Conservation (phyloP, 129 eudicot species). For the Escallonia herrerae region DNA sequence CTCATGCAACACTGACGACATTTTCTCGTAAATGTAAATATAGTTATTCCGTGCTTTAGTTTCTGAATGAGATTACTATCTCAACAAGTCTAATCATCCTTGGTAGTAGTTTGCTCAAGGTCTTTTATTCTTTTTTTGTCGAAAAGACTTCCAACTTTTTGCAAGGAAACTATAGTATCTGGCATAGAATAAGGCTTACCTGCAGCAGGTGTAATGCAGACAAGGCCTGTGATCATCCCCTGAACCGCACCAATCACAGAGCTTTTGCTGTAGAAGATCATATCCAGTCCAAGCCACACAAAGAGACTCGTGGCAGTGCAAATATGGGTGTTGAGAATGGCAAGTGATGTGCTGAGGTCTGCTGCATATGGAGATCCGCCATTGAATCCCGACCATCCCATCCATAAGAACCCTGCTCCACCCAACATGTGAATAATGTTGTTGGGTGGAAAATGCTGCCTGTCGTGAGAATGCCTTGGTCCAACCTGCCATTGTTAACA, state of each 20-base stretch:
- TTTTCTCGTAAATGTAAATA: too few species aligned
- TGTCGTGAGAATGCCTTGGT: slow-evolving; percentile 54
- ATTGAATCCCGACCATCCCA: slow-evolving; percentile 82
- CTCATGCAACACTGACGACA: too few species aligned
- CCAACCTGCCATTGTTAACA: slow-evolving; percentile 45
- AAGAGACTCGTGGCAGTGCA: slow-evolving; percentile 78
- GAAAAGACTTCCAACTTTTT: background rate
- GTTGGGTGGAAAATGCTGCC: slow-evolving; percentile 79
- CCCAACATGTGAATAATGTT: slow-evolving; percentile 73
- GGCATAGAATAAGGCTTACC: slow-evolving; percentile 19
- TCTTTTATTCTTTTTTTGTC: too few species aligned
- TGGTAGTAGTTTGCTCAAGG: too few species aligned
- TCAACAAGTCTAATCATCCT: too few species aligned
- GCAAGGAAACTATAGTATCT: background rate
- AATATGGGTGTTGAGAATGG: slow-evolving; percentile 61
- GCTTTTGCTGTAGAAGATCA: slow-evolving; percentile 49
- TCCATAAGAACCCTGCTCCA: slow-evolving; percentile 86
- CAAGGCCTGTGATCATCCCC: slow-evolving; percentile 92
- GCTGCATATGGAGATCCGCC: slow-evolving; percentile 74
- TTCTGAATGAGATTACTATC: too few species aligned
- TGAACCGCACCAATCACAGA: slow-evolving; percentile 78
- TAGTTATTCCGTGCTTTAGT: too few species aligned
- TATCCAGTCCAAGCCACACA: slow-evolving; percentile 68
- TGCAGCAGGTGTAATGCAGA: slow-evolving; percentile 84
- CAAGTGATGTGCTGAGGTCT: slow-evolving; percentile 53